Percentiles rank a stretch among this genome's conserved stretches.
Evolutionary conservation across 768 basidiomycete genomes (phyloP).

Genomic region (Boletus reticulatus): DNA sequence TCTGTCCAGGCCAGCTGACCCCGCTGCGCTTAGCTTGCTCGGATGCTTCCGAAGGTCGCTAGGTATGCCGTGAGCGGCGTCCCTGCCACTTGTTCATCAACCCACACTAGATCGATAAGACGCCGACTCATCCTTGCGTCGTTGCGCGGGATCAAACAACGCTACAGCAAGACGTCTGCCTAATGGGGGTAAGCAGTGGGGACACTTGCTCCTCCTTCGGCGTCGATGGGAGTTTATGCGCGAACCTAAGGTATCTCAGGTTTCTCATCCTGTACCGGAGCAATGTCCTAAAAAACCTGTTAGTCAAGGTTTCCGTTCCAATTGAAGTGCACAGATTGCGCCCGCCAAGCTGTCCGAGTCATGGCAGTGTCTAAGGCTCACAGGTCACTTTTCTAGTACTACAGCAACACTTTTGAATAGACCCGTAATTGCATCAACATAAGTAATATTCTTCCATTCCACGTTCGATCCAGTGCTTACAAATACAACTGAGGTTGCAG

Average conservation of each 20-base stretch:
- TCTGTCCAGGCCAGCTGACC: not conserved
- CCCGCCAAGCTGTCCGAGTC: not conserved
- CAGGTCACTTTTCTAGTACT: not conserved
- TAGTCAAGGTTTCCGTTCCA: not conserved
- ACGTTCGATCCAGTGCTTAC: not conserved
- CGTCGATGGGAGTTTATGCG: not conserved
- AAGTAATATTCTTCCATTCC: not conserved
- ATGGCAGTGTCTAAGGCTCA: not conserved
- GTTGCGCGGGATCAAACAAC: not conserved
- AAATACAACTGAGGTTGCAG: not conserved
- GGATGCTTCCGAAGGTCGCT: not conserved
- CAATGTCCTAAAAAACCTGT: no score
- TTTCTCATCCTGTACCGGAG: not conserved
- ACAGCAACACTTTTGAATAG: not conserved
- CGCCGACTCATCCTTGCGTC: not conserved
- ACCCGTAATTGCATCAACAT: not conserved
- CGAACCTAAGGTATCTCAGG: not conserved
- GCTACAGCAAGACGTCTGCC: not conserved
- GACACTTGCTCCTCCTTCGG: not conserved
- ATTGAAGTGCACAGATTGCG: not conserved
- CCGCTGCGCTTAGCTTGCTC: not conserved
- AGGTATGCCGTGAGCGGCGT: no score
- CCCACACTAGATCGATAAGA: not conserved
- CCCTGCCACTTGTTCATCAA: not conserved
- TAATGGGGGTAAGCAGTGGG: not conserved